Base-by-base conservation (phyloP, 306 rosid species). In the Clitoria ternatea region DNA sequence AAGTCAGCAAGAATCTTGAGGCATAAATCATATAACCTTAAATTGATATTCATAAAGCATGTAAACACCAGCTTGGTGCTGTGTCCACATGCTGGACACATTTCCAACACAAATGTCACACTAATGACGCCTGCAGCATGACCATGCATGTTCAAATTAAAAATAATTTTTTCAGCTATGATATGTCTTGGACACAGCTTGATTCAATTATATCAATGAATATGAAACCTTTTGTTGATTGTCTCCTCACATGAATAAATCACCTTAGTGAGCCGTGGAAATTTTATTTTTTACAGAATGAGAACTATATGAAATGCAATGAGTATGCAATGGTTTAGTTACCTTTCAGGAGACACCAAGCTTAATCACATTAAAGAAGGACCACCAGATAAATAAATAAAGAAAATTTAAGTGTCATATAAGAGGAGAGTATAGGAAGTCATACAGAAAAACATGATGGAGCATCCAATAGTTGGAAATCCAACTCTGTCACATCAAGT, bases 371-470 rank as follows among this genome's bases (percentile, higher is more conserved):
- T 39, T 24, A 43, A 40, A 40, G 54, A 55, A 55, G 43, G 23
- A 55, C 54, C 29, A 26, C 24, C 74, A 72, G 55, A 75, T 36
- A 77, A 20, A 54, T 36, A 14, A 43, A 68, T 76, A 20, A 44
- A 8, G 19, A 80, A 54, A 72, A 42, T 24, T 18, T 14, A 44
- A 40, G 64, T 72, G 60, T 54, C 77, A 47, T 6, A 47, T 6
- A 77, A 60, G 63, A 54, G 35, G 42, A 74, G 78, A 67, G 32
- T 50, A 37, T 71, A 36, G 12, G 22, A 70, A 59, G 77, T 79
- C 96, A 32, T 85, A 93, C 97, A 47, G 92, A 86, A 85, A 93
- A 93, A 69, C 88, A 37, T 63, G 98, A 93, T 7, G 98, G 93
- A 22, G 97, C 97, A 77, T 81, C 93, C 80, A 70, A 78, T 79